Evolutionary conservation across 2,329 filamentous ascomycete genomes (phyloP).

Genomic region (Fonsecaea monophora): DNA sequence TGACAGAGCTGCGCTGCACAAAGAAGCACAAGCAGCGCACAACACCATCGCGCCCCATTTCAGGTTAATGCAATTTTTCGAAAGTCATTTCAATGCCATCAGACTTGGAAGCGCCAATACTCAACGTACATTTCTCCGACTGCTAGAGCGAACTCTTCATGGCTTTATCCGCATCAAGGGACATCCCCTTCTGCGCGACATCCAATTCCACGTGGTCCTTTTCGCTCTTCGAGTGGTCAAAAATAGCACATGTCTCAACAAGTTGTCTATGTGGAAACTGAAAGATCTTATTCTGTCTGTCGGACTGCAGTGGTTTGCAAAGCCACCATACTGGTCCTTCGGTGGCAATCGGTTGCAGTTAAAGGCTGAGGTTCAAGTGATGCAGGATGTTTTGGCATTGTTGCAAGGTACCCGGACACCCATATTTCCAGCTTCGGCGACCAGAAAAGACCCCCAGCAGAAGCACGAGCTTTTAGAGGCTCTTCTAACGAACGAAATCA

Average conservation of each 20-base stretch:
- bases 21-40: conserved; percentile 78
- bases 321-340: conserved; percentile 87
- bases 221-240: conserved; percentile 80
- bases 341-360: conserved; percentile 92
- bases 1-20: conserved; percentile 75
- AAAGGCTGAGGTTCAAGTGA: conserved; percentile 85
- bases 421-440: conserved; percentile 57
- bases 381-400: conserved; percentile 74
- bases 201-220: conserved; percentile 87
- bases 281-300: conserved; percentile 90
- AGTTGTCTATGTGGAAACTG: conserved; percentile 76
- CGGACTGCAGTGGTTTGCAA: conserved; percentile 85
- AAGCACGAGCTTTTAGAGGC: conserved; percentile 85
- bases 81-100: conserved; percentile 92
- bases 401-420: conserved; percentile 70
- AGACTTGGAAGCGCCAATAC: conserved; percentile 83
- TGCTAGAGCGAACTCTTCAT: conserved; percentile 79
- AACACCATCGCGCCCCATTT: conserved; percentile 86
- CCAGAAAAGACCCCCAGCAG: conserved; percentile 70
- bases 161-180: conserved; percentile 72
- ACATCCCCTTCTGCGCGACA: conserved; percentile 87
- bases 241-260: conserved; percentile 69
- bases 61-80: conserved; percentile 83
- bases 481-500: conserved; percentile 83
- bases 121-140: conserved; percentile 79